Conservation (phyloP, 768 basidiomycete genomes). For the Pulveroboletus sp. region DNA sequence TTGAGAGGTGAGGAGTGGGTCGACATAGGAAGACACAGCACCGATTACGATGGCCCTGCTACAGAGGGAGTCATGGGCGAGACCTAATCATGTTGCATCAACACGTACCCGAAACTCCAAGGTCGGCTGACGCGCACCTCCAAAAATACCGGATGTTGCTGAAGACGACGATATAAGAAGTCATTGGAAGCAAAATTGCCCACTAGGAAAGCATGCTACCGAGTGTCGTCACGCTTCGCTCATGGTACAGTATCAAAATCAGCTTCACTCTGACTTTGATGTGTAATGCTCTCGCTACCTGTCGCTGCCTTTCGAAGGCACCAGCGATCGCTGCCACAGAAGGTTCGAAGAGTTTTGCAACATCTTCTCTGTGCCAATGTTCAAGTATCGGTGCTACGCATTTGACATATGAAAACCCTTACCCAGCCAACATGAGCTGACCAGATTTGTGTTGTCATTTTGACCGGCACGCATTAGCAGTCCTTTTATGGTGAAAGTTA, state of each 20-base stretch:
- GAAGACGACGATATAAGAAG: slow-evolving; percentile 41
- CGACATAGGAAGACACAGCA: slow-evolving; percentile 35
- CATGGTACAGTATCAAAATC: neutral
- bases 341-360: slow-evolving; percentile 40
- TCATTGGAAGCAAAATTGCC: slow-evolving; percentile 49
- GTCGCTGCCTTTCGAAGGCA: slow-evolving; percentile 30
- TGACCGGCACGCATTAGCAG: too few species aligned
- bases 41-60: slow-evolving; percentile 51
- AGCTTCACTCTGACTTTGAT: slow-evolving; percentile 25
- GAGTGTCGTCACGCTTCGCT: neutral
- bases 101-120: slow-evolving; percentile 43
- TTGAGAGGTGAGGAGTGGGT: slow-evolving; percentile 42
- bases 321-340: slow-evolving; percentile 35
- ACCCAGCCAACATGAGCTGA: slow-evolving; percentile 36
- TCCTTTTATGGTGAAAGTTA: too few species aligned
- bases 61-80: slow-evolving; percentile 15
- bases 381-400: neutral
- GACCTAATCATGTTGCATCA: neutral
- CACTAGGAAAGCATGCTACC: slow-evolving; percentile 42
- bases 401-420: neutral
- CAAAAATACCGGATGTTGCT: slow-evolving; percentile 30
- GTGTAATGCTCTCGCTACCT: slow-evolving; percentile 10
- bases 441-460: too few species aligned
- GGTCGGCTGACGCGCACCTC: slow-evolving; percentile 43
- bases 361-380: slow-evolving; percentile 24